These are phyloP conservation scores for Pholiota microspora DNA, from an alignment of 768 basidiomycete species.

Conservation along the genomic window DNA sequence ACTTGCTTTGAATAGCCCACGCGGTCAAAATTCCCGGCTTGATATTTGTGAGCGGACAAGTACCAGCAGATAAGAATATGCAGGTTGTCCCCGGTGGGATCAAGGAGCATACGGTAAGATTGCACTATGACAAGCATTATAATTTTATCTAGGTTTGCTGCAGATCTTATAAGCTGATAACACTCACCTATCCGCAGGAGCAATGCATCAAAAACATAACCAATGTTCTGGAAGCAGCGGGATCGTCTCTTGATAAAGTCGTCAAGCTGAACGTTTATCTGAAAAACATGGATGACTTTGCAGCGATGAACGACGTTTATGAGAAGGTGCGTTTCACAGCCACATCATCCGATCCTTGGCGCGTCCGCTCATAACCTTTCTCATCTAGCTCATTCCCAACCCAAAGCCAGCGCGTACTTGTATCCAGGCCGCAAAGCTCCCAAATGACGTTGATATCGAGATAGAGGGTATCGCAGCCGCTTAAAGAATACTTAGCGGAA, in stretches of 20 bases:
- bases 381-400: constrained; percentile 43
- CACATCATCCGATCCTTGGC: background rate
- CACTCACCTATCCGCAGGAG: constrained; percentile 31
- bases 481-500: too few species aligned
- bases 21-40: constrained; percentile 56
- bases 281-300: constrained; percentile 58
- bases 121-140: background rate
- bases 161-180: background rate
- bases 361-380: background rate
- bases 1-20: constrained; percentile 37
- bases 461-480: constrained; percentile 64
- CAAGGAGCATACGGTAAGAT: constrained; percentile 54
- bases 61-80: constrained; percentile 47
- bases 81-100: constrained; percentile 54
- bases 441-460: constrained; percentile 70
- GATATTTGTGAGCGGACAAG: constrained; percentile 62
- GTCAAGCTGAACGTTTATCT: constrained; percentile 58
- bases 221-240: constrained; percentile 50
- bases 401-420: constrained; percentile 75
- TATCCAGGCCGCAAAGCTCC: constrained; percentile 70
- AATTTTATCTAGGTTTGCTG: too few species aligned
- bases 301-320: constrained; percentile 56
- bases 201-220: constrained; percentile 57
- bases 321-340: constrained; percentile 36
- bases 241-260: constrained; percentile 61